Conservation (phyloP, 2,329 filamentous ascomycete species). For the Neospermospora avenae region DNA sequence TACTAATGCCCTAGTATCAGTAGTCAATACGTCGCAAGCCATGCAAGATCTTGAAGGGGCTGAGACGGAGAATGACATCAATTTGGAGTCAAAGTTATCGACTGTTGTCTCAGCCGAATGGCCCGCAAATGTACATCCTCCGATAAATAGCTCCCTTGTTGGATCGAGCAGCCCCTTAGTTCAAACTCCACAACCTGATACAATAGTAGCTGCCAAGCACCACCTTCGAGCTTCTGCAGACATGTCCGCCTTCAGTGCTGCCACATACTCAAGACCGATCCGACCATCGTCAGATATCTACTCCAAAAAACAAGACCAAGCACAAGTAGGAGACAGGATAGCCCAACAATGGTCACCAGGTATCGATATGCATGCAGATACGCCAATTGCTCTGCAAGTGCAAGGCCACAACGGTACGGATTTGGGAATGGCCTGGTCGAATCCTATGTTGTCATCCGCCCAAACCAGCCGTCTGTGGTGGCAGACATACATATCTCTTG, state of each 20-base stretch:
- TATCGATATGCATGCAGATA: no score
- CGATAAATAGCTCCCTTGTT: conserved; percentile 83
- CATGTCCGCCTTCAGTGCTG: conserved; percentile 77
- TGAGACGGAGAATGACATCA: not conserved
- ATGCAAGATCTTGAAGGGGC: no score
- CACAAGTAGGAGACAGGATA: conserved; percentile 75
- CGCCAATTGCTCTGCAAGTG: not conserved
- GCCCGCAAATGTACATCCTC: not conserved
- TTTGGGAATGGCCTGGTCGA: not conserved
- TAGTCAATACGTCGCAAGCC: no score
- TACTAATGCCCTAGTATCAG: not conserved
- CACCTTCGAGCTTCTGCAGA: conserved; percentile 94
- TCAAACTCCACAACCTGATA: conserved; percentile 76
- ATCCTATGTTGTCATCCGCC: not conserved
- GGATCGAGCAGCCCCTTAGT: conserved; percentile 82
- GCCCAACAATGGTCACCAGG: conserved; percentile 99
- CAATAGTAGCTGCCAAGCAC: conserved; percentile 68
- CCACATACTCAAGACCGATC: conserved; percentile 71
- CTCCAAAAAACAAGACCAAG: conserved; percentile 66
- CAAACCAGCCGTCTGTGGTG: conserved; percentile 15
- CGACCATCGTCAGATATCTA: conserved; percentile 95
- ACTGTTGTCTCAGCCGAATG: not conserved
- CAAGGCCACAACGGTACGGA: not conserved
- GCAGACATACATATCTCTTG: conserved; percentile 10
- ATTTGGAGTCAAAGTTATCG: not conserved